Base-by-base conservation (phyloP, 148 eudicot species). In the Polygonum aviculare region DNA sequence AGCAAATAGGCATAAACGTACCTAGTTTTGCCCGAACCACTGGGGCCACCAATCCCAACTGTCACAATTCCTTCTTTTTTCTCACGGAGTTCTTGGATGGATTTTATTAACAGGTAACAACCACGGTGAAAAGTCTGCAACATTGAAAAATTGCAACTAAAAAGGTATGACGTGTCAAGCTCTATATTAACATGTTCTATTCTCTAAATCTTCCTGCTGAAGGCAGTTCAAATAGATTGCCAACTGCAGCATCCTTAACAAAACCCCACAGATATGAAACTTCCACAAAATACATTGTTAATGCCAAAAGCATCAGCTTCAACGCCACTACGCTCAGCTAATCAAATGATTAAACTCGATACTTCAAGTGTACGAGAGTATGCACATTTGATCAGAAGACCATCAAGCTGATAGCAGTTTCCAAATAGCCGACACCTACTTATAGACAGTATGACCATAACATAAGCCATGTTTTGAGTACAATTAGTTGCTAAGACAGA, bases 21-120 rank as follows among this genome's bases (percentile, higher is more conserved):
- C 99, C 99, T 95, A 40, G 99, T 73, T 89, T 95, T 95, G 73
- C 99, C 99, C 0, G 98, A 95, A 54, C 99, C 99, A 84, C 94
- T 93, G 3, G 99, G 99, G 79, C 99, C 99, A 65, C 99, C 99
- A 75, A 95, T 95, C 59, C 99, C 99, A 55, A 95, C 96, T 7
- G 93, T 91, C 49, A 95, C 98, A 52, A 91, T 73, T 74, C 98
- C 93, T 65, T 90, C 91, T 75, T 90, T 87, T 82, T 87, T 93
- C 80, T 86, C 97, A 49, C 99, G 89, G 21, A 95, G 94, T 70
- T 95, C 99, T 87, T 95, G 99, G 70, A 95, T 85, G 19, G 99
- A 93, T 83, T 93, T 95, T 26, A 95, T 90, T 69, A 95, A 80
- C 89, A 95, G 90, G 83, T 95, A 93, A 74, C 90, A 89, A 45